Evolutionary conservation across 2,329 filamentous ascomycete genomes (phyloP), one percentile per base, ranked within the genome.

Genomic region (Epichloe sylvatica): DNA sequence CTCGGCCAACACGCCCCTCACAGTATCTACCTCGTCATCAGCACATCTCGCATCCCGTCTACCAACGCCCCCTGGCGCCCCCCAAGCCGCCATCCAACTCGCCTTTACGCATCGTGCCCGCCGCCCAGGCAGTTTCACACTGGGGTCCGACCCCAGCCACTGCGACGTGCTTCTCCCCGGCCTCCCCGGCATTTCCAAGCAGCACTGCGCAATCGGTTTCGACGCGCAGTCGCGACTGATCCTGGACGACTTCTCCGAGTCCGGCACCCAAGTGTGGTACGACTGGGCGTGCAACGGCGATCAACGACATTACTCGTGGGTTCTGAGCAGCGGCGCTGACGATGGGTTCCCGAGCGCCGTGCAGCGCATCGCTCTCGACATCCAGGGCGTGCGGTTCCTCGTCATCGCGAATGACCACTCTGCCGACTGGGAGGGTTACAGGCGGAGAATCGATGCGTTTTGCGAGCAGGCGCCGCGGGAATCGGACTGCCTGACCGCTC

Each of bases 211-310:
- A 43, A 37, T 70, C 48, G 60, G 64, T 55, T 70, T 70, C 46
- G 67, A 70, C 54, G 59, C 59, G 19, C 60, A 67, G 47, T 60
- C 60, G 15, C 58, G 67, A 30, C 62, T 70, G 37, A 57, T 68
- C 4, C 62, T 70, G 8, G 60, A 64, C 46, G 68, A 70, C 56
- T 64, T 63, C 42, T 69, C 67, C 2, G 59, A 59, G 36, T 35
- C 46, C 17, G 68, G 68, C 13, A 70, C 68, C 1, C 63, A 67
- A 45, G 67, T 70, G 33, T 70, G 68, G 68, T 69, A 67, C 56
- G 67, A 68, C 50, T 67, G 64, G 62, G 62, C 63, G 50, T 64
- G 65, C 55, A 63, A 58, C 47, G 67, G 67, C 35, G 65, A 69
- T 51, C 61, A 59, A 44, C 59, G 56, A 2, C 61, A 64, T 46